Percentiles rank a stretch among this genome's conserved stretches.
Conservation (phyloP, 2,329 filamentous ascomycete species). For the Coniochaeta sp. region DNA sequence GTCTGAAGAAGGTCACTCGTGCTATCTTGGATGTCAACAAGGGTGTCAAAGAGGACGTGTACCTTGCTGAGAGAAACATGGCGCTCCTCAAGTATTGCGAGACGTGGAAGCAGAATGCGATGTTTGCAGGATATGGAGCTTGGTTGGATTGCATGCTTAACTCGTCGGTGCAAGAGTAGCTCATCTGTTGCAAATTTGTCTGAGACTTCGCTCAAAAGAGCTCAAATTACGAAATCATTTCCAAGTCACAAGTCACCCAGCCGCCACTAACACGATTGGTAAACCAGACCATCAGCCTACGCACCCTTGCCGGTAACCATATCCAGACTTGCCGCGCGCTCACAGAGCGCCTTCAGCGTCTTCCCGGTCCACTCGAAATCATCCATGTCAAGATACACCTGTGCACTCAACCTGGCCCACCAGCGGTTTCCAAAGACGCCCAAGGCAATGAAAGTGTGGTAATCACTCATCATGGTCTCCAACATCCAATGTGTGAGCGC, state of each 20-base stretch:
- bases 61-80: constrained; percentile 27
- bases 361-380: constrained; percentile 69
- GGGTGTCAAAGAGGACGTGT: constrained; percentile 11
- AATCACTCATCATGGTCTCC: constrained; percentile 43
- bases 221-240: neutral
- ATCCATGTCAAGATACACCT: constrained; percentile 72
- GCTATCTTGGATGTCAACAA: constrained; percentile 17
- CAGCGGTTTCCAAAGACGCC: constrained; percentile 52
- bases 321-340: constrained; percentile 24
- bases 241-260: neutral
- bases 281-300: neutral
- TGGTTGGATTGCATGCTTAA: constrained; percentile 27
- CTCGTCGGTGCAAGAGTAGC: neutral
- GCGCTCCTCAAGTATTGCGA: constrained; percentile 33
- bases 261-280: neutral
- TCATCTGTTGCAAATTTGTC: neutral
- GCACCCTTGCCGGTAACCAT: neutral
- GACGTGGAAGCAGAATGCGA: constrained; percentile 26
- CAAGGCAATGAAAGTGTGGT: constrained; percentile 64
- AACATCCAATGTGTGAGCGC: constrained; percentile 52
- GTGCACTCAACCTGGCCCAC: constrained; percentile 70
- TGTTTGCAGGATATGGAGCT: constrained; percentile 36
- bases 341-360: constrained; percentile 43
- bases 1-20: constrained; percentile 42
- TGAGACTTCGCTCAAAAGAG: neutral